phyloP scores from a whole-genome alignment of 495 filamentous ascomycete genomes.

The Xylaria longipes region DNA sequence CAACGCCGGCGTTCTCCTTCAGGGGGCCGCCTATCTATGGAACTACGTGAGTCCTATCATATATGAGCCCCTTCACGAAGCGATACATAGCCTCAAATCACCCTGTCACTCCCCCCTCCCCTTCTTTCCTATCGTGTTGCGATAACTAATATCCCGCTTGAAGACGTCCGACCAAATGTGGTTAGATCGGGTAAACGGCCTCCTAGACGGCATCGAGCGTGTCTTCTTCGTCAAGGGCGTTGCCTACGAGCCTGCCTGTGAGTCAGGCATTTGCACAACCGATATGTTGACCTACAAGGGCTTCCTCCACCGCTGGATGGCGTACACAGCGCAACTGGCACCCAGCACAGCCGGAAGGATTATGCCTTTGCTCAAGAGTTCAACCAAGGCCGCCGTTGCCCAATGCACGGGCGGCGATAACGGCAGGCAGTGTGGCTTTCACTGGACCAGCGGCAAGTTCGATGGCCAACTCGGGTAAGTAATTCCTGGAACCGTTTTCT shows the following conservation, averaged over 20 bases:
- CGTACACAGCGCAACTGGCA: conserved; percentile 70
- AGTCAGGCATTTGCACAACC: conserved; percentile 68
- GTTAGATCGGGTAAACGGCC: conserved; percentile 62
- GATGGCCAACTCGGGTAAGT: conserved; percentile 60
- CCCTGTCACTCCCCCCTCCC: not conserved
- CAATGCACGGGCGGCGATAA: conserved; percentile 68
- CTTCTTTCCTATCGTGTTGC: conserved; percentile 10
- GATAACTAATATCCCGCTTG: conserved; percentile 17
- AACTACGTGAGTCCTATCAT: conserved; percentile 60
- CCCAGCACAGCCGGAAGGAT: conserved; percentile 69
- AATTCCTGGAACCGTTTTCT: not conserved
- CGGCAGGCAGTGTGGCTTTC: conserved; percentile 70
- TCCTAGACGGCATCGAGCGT: conserved; percentile 64
- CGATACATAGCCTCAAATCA: not conserved
- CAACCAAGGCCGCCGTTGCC: conserved; percentile 70
- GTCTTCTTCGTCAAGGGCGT: conserved; percentile 65
- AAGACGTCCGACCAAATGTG: conserved; percentile 52
- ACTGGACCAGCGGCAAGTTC: conserved; percentile 65
- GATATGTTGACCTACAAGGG: conserved; percentile 88
- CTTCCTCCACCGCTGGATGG: conserved; percentile 83
- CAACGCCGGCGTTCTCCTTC: conserved; percentile 72
- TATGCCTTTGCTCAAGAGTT: conserved; percentile 68
- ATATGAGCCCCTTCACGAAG: not conserved
- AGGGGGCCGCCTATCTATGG: conserved; percentile 82
- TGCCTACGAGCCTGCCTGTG: conserved; percentile 72